Evolutionary conservation across 257 asterid genomes (phyloP), one percentile per base, ranked within the genome.

Genomic region (Knoxia roxburghii): DNA sequence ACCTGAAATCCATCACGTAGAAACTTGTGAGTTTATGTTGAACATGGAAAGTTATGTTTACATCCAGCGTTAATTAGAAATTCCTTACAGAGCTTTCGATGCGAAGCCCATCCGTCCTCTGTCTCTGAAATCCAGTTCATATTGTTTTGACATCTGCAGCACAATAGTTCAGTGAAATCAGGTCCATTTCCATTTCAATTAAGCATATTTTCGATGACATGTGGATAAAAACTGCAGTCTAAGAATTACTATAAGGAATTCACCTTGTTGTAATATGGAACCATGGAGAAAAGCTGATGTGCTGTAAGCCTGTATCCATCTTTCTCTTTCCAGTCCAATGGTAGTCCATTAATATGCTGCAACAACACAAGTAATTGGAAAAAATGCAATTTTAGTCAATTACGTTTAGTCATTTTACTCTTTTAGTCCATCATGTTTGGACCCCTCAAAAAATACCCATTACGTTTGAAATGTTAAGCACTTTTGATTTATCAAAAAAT

Each of bases 1-100:
- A 90, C 99, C 97, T 88, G 85, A 82, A 88, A 72, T 88, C 99
- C 97, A 93, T 90, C 72, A 88, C 95, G 45, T 88, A n/a, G n/a
- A n/a, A n/a, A n/a, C n/a, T n/a, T n/a, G n/a, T n/a, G n/a, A n/a
- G n/a, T n/a, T n/a, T 37, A 9, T 17, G 10, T 67, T 51, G 35
- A 52, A 23, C 51, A 26, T 58, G 50, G 30, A 20, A 10, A 59
- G 9, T 53, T 20, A 23, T 6, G 51, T 70, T 75, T 77, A 92
- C 99, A 87, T 93, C 99, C 74, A 88, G 46, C 33, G 85, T 88
- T 54, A 90, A 73, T 37, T 93, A 96, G 69, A 93, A 93, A 77
- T 93, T 93, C 85, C 88, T 90, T 21, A 87, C 95, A 1, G 99
- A 93, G 74, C 89, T 90, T 82, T 76, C 84, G 78, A 93, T 83